Conservation (phyloP, 805 yeast species). For the Pichia manshurica region DNA sequence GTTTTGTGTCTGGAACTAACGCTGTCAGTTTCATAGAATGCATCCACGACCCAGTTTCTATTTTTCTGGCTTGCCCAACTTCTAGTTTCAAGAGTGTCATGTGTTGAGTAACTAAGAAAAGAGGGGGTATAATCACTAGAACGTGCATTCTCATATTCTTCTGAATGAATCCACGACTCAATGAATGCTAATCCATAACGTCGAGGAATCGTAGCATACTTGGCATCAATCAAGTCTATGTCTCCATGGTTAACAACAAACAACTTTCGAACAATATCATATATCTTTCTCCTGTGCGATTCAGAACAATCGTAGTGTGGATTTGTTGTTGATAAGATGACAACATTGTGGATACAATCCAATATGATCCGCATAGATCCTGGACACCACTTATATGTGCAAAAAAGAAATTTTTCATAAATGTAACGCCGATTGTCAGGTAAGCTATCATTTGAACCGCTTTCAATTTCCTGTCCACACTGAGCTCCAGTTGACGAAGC, state of each 20-base stretch:
- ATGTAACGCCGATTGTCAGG: conserved; percentile 2
- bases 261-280: conserved; percentile 13
- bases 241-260: conserved; percentile 11
- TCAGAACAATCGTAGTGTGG: conserved; percentile 12
- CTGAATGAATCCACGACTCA: conserved; percentile 8
- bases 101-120: not conserved
- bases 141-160: not conserved
- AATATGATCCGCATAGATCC: conserved; percentile 8
- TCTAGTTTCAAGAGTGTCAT: not conserved
- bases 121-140: conserved; percentile 3
- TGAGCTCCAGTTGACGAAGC: no score
- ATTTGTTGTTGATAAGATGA: conserved; percentile 4
- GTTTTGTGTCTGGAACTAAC: not conserved
- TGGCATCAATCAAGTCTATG: conserved; percentile 10
- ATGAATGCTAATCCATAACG: conserved; percentile 13
- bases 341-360: conserved; percentile 12
- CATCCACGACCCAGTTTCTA: conserved; percentile 3
- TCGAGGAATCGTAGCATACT: conserved; percentile 12
- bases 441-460: no score
- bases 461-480: no score
- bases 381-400: conserved; percentile 10
- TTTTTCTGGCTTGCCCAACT: conserved; percentile 8
- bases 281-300: conserved; percentile 9
- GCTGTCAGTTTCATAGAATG: not conserved
- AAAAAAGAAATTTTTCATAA: conserved; percentile 5